These are phyloP conservation scores for Echria macrotheca DNA, from an alignment of 495 filamentous ascomycete species.

Conservation along the genomic window DNA sequence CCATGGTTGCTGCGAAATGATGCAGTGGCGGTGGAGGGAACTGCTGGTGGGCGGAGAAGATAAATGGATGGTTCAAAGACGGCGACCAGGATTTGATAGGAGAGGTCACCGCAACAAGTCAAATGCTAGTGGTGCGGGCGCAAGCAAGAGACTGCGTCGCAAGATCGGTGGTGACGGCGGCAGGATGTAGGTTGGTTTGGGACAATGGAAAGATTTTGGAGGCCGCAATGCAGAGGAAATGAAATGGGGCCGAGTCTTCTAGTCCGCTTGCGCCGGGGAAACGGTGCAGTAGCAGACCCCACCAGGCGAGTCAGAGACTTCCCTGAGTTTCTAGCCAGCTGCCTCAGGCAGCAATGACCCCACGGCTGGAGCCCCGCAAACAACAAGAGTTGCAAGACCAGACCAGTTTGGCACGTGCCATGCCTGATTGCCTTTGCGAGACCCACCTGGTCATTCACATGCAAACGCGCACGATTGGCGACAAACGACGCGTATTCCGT, in stretches of 20 bases:
- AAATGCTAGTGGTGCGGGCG: neutral
- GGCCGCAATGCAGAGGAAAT: conserved; percentile 27
- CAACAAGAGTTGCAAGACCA: neutral
- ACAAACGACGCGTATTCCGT: neutral
- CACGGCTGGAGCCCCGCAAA: neutral
- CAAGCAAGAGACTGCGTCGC: conserved; percentile 10
- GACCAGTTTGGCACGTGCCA: neutral
- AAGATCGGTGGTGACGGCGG: conserved; percentile 28
- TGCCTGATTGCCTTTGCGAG: neutral
- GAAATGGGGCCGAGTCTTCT: conserved; percentile 14
- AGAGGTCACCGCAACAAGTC: neutral
- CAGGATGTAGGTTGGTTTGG: conserved; percentile 22
- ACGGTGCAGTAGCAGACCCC: conserved; percentile 1
- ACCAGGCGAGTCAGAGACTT: conserved; percentile 9
- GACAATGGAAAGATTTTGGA: conserved; percentile 34
- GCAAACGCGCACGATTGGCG: conserved; percentile 10
- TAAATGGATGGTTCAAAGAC: conserved; percentile 20
- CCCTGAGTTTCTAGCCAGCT: neutral
- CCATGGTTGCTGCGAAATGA: conserved; percentile 70
- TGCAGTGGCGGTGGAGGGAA: conserved; percentile 22
- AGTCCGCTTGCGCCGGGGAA: conserved; percentile 12
- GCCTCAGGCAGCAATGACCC: conserved; percentile 4
- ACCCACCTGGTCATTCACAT: neutral
- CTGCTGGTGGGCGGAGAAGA: conserved; percentile 25
- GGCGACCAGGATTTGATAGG: no score